phyloP scores from a whole-genome alignment of 2,329 filamentous ascomycete species.

The Alternaria sp. region DNA sequence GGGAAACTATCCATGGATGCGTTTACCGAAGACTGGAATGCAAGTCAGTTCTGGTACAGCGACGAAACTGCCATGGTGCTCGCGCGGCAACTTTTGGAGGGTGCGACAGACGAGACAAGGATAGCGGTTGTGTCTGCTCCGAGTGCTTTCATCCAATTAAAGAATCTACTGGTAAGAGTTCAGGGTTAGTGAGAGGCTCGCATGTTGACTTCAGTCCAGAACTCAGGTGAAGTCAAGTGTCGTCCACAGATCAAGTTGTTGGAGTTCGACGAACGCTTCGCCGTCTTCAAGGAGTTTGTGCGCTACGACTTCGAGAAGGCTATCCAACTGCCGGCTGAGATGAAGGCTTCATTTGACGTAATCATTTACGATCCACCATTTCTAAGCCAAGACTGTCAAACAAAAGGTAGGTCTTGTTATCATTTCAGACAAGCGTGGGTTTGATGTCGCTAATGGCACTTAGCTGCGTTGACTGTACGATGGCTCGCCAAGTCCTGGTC shows the following conservation, averaged over 20 bases:
- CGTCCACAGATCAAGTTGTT: conserved; percentile 70
- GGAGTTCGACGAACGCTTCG: conserved; percentile 78
- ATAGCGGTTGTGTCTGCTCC: conserved; percentile 78
- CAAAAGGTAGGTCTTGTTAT: conserved; percentile 64
- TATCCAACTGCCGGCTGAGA: conserved; percentile 66
- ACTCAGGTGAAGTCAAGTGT: conserved; percentile 41
- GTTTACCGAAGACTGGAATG: conserved; percentile 84
- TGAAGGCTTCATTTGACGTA: conserved; percentile 72
- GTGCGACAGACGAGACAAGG: conserved; percentile 62
- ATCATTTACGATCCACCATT: conserved; percentile 83
- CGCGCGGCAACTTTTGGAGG: conserved; percentile 71
- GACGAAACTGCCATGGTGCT: conserved; percentile 73
- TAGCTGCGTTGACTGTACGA: conserved; percentile 76
- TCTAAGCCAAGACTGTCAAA: conserved; percentile 80
- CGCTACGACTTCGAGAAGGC: conserved; percentile 78
- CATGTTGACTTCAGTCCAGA: conserved; percentile 22
- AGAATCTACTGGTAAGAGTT: conserved; percentile 69
- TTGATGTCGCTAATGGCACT: conserved; percentile 15
- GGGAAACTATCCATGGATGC: conserved; percentile 68
- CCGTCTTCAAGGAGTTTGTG: conserved; percentile 76
- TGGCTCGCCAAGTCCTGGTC: conserved; percentile 69
- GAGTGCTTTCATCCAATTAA: conserved; percentile 78
- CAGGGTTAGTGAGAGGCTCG: no score
- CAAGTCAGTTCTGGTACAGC: conserved; percentile 84
- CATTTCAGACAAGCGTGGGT: background rate